Conservation (phyloP, 2,329 filamentous ascomycete species). For the Elsinoe arachidis region DNA sequence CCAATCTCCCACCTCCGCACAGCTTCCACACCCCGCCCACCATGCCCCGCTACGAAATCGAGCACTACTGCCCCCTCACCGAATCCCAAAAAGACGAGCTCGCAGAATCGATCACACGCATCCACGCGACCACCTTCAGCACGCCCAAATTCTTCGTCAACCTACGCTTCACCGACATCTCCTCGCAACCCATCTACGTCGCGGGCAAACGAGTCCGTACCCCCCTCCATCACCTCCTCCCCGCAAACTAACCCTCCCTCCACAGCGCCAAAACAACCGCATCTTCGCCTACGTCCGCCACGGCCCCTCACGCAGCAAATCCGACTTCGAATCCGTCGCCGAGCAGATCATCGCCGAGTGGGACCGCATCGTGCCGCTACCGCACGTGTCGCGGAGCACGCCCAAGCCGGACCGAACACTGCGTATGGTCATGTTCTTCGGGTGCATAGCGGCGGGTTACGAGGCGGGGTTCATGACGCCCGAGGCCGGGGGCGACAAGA, state of each 20-base stretch:
- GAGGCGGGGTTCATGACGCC: conserved; percentile 28
- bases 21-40: not conserved
- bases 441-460: conserved; percentile 23
- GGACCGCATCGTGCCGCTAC: conserved; percentile 23
- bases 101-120: conserved; percentile 32
- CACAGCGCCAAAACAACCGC: conserved; percentile 22
- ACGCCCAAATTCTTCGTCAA: conserved; percentile 39
- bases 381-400: conserved; percentile 18
- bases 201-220: conserved; percentile 27
- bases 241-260: not conserved
- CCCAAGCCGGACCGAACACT: conserved; percentile 20
- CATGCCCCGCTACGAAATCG: conserved; percentile 40
- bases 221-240: not conserved
- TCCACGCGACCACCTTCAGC: conserved; percentile 36
- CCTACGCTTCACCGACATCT: conserved; percentile 31
- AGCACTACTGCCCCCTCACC: conserved; percentile 30
- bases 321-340: conserved; percentile 26
- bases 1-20: not conserved
- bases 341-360: conserved; percentile 22
- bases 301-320: conserved; percentile 25
- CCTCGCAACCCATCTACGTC: conserved; percentile 24
- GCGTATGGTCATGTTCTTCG: conserved; percentile 17
- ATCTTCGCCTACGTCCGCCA: conserved; percentile 29
- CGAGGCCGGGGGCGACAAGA: conserved; percentile 24
- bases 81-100: conserved; percentile 31